phyloP scores from a whole-genome alignment of 805 yeast genomes.

The Isabelozyma pseudorhagii region DNA sequence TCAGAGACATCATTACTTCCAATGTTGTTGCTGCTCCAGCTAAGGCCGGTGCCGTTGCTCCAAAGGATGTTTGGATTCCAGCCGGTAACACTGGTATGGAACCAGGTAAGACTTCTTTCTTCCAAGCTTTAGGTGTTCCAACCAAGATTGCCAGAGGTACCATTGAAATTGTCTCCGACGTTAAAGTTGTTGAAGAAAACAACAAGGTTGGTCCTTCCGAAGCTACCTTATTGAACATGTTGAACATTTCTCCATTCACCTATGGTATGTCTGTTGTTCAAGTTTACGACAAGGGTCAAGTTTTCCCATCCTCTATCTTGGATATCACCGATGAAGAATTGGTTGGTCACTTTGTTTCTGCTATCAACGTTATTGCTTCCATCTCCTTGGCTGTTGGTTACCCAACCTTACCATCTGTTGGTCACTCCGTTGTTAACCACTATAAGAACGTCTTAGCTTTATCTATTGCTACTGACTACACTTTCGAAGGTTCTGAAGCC shows the following conservation, averaged over 20 bases:
- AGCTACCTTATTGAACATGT: slow-evolving; percentile 98
- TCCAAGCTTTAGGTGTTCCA: slow-evolving; percentile 99
- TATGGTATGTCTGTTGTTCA: slow-evolving; percentile 96
- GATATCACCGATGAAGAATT: slow-evolving; percentile 98
- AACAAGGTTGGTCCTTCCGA: slow-evolving; percentile 97
- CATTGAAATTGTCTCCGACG: slow-evolving; percentile 97
- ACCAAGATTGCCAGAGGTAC: slow-evolving; percentile 99
- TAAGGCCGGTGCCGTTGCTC: slow-evolving; percentile 99
- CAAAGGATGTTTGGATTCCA: slow-evolving; percentile 95
- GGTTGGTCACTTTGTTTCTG: slow-evolving; percentile 85
- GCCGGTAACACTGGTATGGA: slow-evolving; percentile 99
- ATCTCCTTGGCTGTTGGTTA: slow-evolving; percentile 96
- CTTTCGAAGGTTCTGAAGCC: slow-evolving; percentile 98
- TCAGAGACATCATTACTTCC: slow-evolving; percentile 82
- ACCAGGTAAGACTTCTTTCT: slow-evolving; percentile 99
- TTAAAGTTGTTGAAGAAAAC: slow-evolving; percentile 87
- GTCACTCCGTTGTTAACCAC: slow-evolving; percentile 98
- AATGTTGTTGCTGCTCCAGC: slow-evolving; percentile 99
- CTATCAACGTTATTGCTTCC: slow-evolving; percentile 90
- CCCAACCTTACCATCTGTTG: slow-evolving; percentile 99
- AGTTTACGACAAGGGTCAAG: slow-evolving; percentile 98
- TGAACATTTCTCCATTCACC: slow-evolving; percentile 99
- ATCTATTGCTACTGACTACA: slow-evolving; percentile 97
- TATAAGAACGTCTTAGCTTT: slow-evolving; percentile 98
- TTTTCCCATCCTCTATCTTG: slow-evolving; percentile 94